Evolutionary conservation across 2,329 filamentous ascomycete species (phyloP), one percentile per base, ranked within the genome.

Genomic region (Colletotrichum scovillei): DNA sequence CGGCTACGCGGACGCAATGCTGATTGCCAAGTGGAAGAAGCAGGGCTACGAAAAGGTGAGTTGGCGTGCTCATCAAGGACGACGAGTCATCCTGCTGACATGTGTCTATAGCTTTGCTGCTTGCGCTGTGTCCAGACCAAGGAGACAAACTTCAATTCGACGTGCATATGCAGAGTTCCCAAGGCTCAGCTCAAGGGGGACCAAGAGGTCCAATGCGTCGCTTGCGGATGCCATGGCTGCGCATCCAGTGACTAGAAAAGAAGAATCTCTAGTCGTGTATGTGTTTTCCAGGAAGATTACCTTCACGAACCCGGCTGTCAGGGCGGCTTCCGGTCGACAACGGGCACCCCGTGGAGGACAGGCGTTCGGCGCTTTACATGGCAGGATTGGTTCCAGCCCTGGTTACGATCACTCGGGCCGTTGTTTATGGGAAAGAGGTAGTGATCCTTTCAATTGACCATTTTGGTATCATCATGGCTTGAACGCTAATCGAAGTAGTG

Each of bases 21-120:
- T 99, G 80, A 98, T 99, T 80, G 97, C 97, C 16, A 99, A 99
- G 86, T 99, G 97, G 97, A 99, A 99, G 91, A 99, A 99, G 87
- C 94, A 97, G 80, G 97, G 97, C 19, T 99, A 99, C 80, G 97
- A 99, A 84, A 98, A 98, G 92, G 94, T 94, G 82, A 64, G 88
- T 52, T 26, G 28, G 28, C 32, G 49, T 24, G 7, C n/a, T n/a
- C 3, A 19, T 59, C 30, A 24, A 8, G 12, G 16, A 9, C 69
- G 2, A 7, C 57, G 79, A 85, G 72, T 83, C 69, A 5, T 38
- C 58, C 28, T 55, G 24, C 59, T 72, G 42, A 72, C 42, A 16
- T 19, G 14, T 38, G 12, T 30, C 32, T 24, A 42, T 79, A 97
- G 94, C 86, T 99, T 56, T 99, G 97, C 84, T 99, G 97, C 82